Percentiles rank a stretch among this genome's conserved stretches.
Evolutionary conservation across 2,329 filamentous ascomycete genomes (phyloP).

Genomic region (Epichloe bromicola): DNA sequence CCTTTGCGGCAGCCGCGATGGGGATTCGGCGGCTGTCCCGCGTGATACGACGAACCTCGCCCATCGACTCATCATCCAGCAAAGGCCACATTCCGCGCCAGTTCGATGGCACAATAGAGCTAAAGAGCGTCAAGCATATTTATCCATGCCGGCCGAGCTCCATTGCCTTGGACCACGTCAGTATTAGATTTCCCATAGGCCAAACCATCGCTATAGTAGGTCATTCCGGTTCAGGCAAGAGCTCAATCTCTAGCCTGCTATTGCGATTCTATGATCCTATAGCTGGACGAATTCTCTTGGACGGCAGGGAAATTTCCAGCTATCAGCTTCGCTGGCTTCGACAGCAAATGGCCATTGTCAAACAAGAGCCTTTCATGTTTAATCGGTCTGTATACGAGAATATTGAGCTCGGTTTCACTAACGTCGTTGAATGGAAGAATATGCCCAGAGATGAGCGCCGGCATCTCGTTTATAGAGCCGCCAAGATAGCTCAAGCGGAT

Average conservation of each 20-base stretch:
- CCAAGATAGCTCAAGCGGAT: slow-evolving; percentile 6
- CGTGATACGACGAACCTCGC: slow-evolving; percentile 19
- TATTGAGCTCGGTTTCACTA: slow-evolving; percentile 22
- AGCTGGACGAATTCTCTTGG: slow-evolving; percentile 25
- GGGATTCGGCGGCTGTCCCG: slow-evolving; percentile 22
- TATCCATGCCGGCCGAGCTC: slow-evolving; percentile 37
- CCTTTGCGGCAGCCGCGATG: slow-evolving; percentile 20
- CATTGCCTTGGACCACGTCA: slow-evolving; percentile 23
- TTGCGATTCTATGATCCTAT: slow-evolving; percentile 41
- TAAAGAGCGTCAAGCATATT: slow-evolving; percentile 30
- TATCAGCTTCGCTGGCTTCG: slow-evolving; percentile 33
- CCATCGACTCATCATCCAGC: slow-evolving; percentile 20
- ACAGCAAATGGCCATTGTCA: slow-evolving; percentile 31
- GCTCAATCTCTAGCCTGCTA: slow-evolving; percentile 33
- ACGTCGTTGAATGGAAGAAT: slow-evolving; percentile 20
- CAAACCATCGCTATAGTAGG: slow-evolving; percentile 40
- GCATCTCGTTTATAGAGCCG: slow-evolving; percentile 3
- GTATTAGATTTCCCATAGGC: slow-evolving; percentile 23
- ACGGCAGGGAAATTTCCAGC: slow-evolving; percentile 20
- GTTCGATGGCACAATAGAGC: slow-evolving; percentile 24
- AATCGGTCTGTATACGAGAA: slow-evolving; percentile 17
- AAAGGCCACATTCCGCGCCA: slow-evolving; percentile 14
- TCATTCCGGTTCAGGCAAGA: slow-evolving; percentile 38
- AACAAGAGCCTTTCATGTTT: slow-evolving; percentile 35
- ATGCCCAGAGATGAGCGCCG: background rate